Evolutionary conservation across 257 asterid species (phyloP).

Genomic region (Ballota nigra): DNA sequence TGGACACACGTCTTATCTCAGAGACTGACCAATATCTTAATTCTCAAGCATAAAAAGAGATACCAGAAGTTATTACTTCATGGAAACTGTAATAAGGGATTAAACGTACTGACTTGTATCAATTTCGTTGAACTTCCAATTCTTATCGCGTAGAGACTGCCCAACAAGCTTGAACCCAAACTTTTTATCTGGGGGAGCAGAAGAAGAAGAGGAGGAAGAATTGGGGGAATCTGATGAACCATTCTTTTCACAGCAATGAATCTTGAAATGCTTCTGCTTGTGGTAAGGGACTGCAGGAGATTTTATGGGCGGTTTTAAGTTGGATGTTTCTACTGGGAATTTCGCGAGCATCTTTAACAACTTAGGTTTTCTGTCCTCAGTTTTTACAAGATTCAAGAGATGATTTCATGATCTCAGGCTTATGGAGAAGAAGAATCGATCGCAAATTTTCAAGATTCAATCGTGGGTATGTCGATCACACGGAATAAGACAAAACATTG

Average conservation of each 20-base stretch:
- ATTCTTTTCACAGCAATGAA: slow-evolving; percentile 54
- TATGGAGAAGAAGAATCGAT: background rate
- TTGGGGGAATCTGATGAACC: slow-evolving; percentile 46
- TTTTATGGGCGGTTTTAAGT: slow-evolving; percentile 28
- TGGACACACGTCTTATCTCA: too few species aligned
- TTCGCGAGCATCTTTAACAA: slow-evolving; percentile 46
- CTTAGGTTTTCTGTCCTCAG: background rate
- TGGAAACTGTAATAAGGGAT: background rate
- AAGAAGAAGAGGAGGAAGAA: slow-evolving; percentile 38
- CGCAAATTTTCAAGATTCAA: background rate
- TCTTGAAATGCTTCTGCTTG: slow-evolving; percentile 40
- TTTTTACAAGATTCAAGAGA: slow-evolving; percentile 20
- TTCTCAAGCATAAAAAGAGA: slow-evolving; percentile 5
- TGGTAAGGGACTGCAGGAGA: slow-evolving; percentile 24
- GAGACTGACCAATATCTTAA: too few species aligned
- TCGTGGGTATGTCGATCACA: background rate
- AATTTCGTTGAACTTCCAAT: slow-evolving; percentile 70
- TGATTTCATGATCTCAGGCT: slow-evolving; percentile 18
- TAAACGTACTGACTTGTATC: slow-evolving; percentile 57
- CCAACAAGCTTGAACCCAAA: slow-evolving; percentile 58
- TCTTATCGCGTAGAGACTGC: slow-evolving; percentile 50
- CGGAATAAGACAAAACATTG: background rate
- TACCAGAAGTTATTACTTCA: background rate
- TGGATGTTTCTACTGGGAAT: slow-evolving; percentile 37
- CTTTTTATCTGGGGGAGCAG: slow-evolving; percentile 38